Conservation (phyloP, 2,329 filamentous ascomycete genomes). For the Verticillium isaacii region DNA sequence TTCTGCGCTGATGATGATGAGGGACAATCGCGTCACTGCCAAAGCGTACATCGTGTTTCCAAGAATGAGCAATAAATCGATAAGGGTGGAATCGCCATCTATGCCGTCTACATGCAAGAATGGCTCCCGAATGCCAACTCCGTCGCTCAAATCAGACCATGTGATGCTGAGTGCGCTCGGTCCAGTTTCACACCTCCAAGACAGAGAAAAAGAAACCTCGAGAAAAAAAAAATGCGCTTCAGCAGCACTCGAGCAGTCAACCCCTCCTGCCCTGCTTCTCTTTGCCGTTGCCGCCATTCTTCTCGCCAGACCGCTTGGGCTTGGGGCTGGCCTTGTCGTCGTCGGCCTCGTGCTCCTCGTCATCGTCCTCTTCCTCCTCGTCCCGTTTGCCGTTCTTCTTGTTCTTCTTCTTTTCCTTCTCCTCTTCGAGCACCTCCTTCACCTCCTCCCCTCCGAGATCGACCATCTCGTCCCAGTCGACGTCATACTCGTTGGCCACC, state of each 20-base stretch:
- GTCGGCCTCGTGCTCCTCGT: constrained; percentile 24
- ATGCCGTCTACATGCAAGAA: no score
- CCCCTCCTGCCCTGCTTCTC: not conserved
- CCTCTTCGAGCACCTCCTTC: constrained; percentile 50
- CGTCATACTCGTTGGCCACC: constrained; percentile 82
- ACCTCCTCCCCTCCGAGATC: constrained; percentile 69
- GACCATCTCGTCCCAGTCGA: constrained; percentile 76
- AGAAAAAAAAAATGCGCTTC: not conserved
- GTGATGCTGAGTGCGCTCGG: not conserved
- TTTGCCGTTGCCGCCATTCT: not conserved
- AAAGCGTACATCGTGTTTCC: no score
- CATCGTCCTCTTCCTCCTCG: constrained; percentile 30
- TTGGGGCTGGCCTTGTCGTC: constrained; percentile 20
- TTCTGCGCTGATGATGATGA: no score
- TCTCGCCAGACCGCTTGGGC: constrained; percentile 12
- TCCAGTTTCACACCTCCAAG: not conserved
- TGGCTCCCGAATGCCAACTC: no score
- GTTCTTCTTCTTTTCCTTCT: constrained; percentile 35
- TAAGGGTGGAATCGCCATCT: no score
- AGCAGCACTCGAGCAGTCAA: not conserved
- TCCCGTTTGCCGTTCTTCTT: constrained; percentile 30
- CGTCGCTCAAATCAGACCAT: no score
- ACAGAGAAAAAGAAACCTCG: not conserved
- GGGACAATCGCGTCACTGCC: no score
- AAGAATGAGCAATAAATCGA: no score